Evolutionary conservation across 345 rosid genomes (phyloP).

Genomic region (Euclidium syriacum): DNA sequence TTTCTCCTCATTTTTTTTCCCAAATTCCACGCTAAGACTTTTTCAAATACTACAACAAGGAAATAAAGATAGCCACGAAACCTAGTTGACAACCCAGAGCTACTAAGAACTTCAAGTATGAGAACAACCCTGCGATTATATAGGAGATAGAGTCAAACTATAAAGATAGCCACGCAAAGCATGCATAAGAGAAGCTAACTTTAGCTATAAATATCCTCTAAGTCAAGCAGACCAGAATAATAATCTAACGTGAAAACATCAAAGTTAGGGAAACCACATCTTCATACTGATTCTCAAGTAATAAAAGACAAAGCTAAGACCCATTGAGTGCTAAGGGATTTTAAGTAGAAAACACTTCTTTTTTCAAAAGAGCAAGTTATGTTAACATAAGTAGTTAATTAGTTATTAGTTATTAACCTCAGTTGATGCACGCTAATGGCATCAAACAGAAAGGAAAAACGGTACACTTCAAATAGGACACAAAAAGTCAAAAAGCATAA

Average conservation of each 20-base stretch:
- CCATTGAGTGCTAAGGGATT: no score
- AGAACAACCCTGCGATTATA: constrained; percentile 76
- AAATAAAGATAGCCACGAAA: constrained; percentile 38
- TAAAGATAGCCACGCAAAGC: constrained; percentile 32
- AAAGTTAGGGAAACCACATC: no score
- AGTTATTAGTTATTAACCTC: no score
- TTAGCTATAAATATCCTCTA: not conserved
- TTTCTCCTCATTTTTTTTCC: constrained; percentile 19
- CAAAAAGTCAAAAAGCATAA: not conserved
- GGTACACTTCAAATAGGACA: not conserved
- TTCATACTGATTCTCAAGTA: not conserved
- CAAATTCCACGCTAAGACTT: constrained; percentile 29
- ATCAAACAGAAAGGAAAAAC: not conserved
- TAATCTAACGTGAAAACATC: no score
- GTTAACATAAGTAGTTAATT: no score
- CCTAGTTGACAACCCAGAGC: constrained; percentile 41
- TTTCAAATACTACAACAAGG: not conserved
- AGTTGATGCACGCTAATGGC: not conserved
- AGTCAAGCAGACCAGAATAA: no score
- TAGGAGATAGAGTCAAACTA: constrained; percentile 51
- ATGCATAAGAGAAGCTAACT: not conserved
- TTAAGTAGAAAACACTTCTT: no score
- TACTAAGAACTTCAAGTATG: constrained; percentile 50
- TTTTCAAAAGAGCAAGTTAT: no score
- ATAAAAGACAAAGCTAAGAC: no score